These are phyloP conservation scores for Aulographum hederae DNA, from an alignment of 2,329 filamentous ascomycete genomes.

Conservation along the genomic window DNA sequence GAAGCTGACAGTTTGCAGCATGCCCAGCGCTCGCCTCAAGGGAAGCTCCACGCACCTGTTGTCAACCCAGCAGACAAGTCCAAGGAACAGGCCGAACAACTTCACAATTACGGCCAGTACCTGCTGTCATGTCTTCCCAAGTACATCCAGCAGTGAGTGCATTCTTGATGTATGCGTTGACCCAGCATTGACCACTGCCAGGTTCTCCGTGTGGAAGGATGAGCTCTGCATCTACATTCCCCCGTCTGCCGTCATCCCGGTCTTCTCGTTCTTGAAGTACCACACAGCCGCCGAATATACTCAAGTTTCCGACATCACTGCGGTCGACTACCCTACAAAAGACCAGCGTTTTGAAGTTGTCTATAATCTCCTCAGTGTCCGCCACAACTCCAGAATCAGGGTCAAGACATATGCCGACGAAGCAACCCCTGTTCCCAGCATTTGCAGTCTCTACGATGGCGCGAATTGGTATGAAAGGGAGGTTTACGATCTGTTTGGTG, in stretches of 20 bases:
- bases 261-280: conserved; percentile 90
- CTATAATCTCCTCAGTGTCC: conserved; percentile 90
- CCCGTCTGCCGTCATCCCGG: conserved; percentile 72
- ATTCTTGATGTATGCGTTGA: background rate
- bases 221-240: conserved; percentile 90
- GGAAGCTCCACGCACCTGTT: conserved; percentile 54
- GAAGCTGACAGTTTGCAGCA: too few species aligned
- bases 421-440: conserved; percentile 76
- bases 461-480: conserved; percentile 99
- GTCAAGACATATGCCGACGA: conserved; percentile 99
- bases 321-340: conserved; percentile 86
- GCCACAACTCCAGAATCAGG: conserved; percentile 89
- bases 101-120: conserved; percentile 93
- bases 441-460: conserved; percentile 74
- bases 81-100: conserved; percentile 63
- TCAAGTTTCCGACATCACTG: conserved; percentile 79
- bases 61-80: conserved; percentile 92
- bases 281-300: conserved; percentile 97
- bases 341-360: conserved; percentile 95
- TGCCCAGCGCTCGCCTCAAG: too few species aligned
- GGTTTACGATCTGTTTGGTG: conserved; percentile 92
- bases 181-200: conserved; percentile 7
- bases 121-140: conserved; percentile 92
- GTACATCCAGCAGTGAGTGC: conserved; percentile 68
- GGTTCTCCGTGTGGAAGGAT: conserved; percentile 97